These are phyloP conservation scores for Aureobasidium zeae DNA, from an alignment of 2,329 filamentous ascomycete genomes.

Conservation along the genomic window DNA sequence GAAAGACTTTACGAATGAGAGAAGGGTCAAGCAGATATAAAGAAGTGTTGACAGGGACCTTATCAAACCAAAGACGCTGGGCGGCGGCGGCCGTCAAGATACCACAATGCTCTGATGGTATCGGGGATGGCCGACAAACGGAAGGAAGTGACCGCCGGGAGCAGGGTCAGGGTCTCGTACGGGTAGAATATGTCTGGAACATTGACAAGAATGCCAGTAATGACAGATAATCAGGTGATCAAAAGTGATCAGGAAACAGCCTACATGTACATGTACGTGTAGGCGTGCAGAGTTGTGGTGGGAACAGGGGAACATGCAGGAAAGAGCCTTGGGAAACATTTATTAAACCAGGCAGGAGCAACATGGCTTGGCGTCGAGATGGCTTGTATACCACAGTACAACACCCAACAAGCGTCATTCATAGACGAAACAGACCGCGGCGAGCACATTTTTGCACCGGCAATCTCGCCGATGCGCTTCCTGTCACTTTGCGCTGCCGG, in stretches of 20 bases:
- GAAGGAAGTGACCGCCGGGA: conserved; percentile 1
- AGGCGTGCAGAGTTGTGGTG: too few relatives aligned
- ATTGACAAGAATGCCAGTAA: too few relatives aligned
- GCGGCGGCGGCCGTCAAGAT: background rate
- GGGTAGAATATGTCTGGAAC: background rate
- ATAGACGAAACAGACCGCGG: background rate
- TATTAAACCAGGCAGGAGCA: too few relatives aligned
- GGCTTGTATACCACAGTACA: too few relatives aligned
- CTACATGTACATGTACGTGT: too few relatives aligned
- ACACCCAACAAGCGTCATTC: too few relatives aligned
- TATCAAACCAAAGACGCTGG: conserved; percentile 1
- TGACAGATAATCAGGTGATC: too few relatives aligned
- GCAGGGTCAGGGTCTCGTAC: background rate
- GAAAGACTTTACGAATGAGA: background rate
- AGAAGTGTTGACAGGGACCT: background rate
- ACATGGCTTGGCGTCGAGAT: too few relatives aligned
- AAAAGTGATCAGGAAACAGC: too few relatives aligned
- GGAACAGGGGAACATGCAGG: too few relatives aligned
- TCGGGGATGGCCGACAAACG: conserved; percentile 7
- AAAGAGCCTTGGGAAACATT: too few relatives aligned
- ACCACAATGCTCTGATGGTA: background rate
- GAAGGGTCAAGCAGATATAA: background rate
- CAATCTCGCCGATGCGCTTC: conserved; percentile 14
- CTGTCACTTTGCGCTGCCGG: conserved; percentile 12
- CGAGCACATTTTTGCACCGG: too few relatives aligned